A percentile compares a stretch with the other conserved stretches of the same genome.
These are phyloP conservation scores for Cyphellophora attinorum DNA, from an alignment of 2,329 filamentous ascomycete genomes.

Conservation along the genomic window DNA sequence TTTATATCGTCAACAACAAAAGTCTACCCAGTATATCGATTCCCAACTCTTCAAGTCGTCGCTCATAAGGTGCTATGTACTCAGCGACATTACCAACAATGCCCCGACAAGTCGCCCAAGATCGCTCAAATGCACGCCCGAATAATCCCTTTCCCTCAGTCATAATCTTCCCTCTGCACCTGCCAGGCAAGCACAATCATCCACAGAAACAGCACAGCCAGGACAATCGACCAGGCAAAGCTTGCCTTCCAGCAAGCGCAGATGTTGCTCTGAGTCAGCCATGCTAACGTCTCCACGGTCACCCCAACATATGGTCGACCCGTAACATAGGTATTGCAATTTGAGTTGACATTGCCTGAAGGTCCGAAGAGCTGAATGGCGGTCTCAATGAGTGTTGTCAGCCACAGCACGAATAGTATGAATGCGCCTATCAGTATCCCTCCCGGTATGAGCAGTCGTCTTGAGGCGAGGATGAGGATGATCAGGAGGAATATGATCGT, in stretches of 20 bases:
- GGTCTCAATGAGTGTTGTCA: slow-evolving; percentile 54
- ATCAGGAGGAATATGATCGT: slow-evolving; percentile 50
- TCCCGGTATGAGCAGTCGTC: slow-evolving; percentile 48
- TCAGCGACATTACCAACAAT: too few species aligned
- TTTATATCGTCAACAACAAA: too few species aligned
- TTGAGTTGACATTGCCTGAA: slow-evolving; percentile 46
- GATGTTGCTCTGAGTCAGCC: slow-evolving; percentile 53
- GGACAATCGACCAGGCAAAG: slow-evolving; percentile 56
- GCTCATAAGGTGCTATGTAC: too few species aligned
- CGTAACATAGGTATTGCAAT: slow-evolving; percentile 49
- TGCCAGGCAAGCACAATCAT: slow-evolving; percentile 55
- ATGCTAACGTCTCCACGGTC: slow-evolving; percentile 48
- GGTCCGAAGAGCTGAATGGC: slow-evolving; percentile 52
- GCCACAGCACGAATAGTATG: slow-evolving; percentile 52
- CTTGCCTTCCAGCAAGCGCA: slow-evolving; percentile 55
- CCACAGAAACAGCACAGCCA: slow-evolving; percentile 55
- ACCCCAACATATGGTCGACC: slow-evolving; percentile 37
- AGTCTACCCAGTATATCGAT: too few species aligned
- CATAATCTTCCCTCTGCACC: slow-evolving; percentile 36
- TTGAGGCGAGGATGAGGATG: slow-evolving; percentile 46
- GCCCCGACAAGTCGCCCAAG: too few species aligned
- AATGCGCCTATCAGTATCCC: slow-evolving; percentile 52
- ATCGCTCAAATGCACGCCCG: too few species aligned
- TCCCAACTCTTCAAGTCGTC: too few species aligned
- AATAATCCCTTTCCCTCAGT: not conserved